A percentile compares a stretch with the other conserved stretches of the same genome.
phyloP scores from a whole-genome alignment of 2,329 filamentous ascomycete genomes.

The Fusarium dimerum region DNA sequence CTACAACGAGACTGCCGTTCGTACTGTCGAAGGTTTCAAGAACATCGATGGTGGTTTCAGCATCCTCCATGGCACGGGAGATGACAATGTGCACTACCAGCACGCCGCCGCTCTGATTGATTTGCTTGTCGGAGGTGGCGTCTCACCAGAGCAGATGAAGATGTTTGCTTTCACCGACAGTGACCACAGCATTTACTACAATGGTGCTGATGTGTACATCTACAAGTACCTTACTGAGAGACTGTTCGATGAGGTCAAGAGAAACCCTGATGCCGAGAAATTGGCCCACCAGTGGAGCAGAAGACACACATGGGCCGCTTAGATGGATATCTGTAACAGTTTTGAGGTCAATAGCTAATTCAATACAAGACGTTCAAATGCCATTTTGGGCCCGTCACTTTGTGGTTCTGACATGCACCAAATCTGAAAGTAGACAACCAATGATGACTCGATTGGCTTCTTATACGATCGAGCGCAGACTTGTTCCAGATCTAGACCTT shows the following conservation, averaged over 20 bases:
- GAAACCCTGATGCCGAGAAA: conserved; percentile 41
- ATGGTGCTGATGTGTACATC: conserved; percentile 55
- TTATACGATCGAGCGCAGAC: too few relatives aligned
- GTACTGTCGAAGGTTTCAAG: conserved; percentile 60
- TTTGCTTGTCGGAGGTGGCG: conserved; percentile 57
- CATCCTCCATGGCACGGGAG: conserved; percentile 66
- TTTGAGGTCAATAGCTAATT: too few relatives aligned
- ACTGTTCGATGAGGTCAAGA: conserved; percentile 62
- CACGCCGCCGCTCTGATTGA: conserved; percentile 64
- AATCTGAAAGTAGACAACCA: too few relatives aligned
- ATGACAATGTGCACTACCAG: conserved; percentile 74
- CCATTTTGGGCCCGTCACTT: too few relatives aligned
- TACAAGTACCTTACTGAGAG: conserved; percentile 64
- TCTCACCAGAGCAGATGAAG: conserved; percentile 62
- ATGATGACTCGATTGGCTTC: too few relatives aligned
- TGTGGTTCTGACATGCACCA: too few relatives aligned
- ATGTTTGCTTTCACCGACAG: conserved; percentile 67
- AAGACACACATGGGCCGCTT: neutral
- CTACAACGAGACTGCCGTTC: conserved; percentile 63
- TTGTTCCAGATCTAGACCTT: too few relatives aligned
- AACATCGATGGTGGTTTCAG: conserved; percentile 60
- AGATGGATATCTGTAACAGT: too few relatives aligned
- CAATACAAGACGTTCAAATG: too few relatives aligned
- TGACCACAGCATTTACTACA: conserved; percentile 62
- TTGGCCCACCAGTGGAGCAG: conserved; percentile 39